phyloP scores from a whole-genome alignment of 768 basidiomycete species.

The Sporobolomyces roseus region DNA sequence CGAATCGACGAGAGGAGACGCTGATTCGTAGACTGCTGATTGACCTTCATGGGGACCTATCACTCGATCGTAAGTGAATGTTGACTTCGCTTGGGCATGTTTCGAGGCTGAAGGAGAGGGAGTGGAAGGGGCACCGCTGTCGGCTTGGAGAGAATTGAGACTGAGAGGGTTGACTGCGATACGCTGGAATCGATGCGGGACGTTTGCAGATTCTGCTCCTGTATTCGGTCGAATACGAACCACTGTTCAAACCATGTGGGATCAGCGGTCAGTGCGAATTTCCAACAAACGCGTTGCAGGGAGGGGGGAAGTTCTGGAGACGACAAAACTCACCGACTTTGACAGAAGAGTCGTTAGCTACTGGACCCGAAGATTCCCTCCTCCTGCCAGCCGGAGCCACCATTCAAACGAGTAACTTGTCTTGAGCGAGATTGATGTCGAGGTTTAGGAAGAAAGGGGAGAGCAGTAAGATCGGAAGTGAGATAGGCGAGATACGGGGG shows the following conservation, averaged over 20 bases:
- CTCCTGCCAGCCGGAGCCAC: slow-evolving; percentile 4
- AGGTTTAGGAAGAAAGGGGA: background rate
- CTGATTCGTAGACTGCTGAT: slow-evolving; percentile 75
- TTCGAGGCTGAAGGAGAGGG: slow-evolving; percentile 47
- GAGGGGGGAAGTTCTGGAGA: background rate
- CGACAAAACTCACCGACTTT: slow-evolving; percentile 72
- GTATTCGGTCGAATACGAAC: slow-evolving; percentile 87
- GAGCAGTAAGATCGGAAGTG: too few relatives aligned
- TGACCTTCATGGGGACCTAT: slow-evolving; percentile 81
- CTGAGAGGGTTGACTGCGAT: slow-evolving; percentile 74
- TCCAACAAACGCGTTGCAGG: background rate
- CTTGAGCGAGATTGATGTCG: background rate
- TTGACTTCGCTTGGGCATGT: slow-evolving; percentile 57
- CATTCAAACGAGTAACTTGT: too few relatives aligned
- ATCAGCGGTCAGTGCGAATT: background rate
- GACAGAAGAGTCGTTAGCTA: slow-evolving; percentile 56
- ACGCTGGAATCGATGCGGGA: slow-evolving; percentile 90
- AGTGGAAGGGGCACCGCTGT: slow-evolving; percentile 55
- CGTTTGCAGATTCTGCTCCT: slow-evolving; percentile 66
- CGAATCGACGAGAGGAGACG: slow-evolving; percentile 75
- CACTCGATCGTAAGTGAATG: slow-evolving; percentile 91
- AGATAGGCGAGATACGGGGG: too few relatives aligned
- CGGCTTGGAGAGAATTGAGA: slow-evolving; percentile 73
- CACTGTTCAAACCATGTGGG: slow-evolving; percentile 54
- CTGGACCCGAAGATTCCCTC: slow-evolving; percentile 4